Conservation (phyloP, 1,284 basidiomycete species). For the Ustilago lituana region DNA sequence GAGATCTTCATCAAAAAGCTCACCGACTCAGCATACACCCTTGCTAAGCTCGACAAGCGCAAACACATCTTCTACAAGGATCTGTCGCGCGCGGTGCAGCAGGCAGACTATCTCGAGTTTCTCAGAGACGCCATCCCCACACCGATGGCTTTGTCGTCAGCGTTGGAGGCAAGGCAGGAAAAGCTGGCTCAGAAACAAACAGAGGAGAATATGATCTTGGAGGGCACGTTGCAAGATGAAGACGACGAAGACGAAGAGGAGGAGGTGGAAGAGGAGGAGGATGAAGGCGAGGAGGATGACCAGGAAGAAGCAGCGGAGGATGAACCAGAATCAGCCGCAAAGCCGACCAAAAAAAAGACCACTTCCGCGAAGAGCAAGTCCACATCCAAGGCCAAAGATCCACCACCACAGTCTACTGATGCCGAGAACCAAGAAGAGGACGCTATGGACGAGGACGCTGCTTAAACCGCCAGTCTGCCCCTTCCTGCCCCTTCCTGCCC, state of each 20-base stretch:
- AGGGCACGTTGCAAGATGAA: slow-evolving; percentile 35
- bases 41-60: slow-evolving; percentile 57
- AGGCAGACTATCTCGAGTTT: slow-evolving; percentile 54
- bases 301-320: slow-evolving; percentile 3
- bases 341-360: slow-evolving; percentile 15
- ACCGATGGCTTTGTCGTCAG: slow-evolving; percentile 43
- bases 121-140: slow-evolving; percentile 53
- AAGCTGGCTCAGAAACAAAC: slow-evolving; percentile 33
- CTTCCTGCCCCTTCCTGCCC: background rate
- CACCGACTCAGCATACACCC: slow-evolving; percentile 54
- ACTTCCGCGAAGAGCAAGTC: slow-evolving; percentile 21
- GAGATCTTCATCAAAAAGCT: slow-evolving; percentile 58
- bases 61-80: slow-evolving; percentile 59
- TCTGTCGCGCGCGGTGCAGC: slow-evolving; percentile 54
- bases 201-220: slow-evolving; percentile 41
- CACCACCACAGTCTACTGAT: background rate
- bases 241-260: slow-evolving; percentile 24
- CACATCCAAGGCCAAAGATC: background rate
- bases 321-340: background rate
- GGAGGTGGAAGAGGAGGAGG: slow-evolving; percentile 28
- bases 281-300: slow-evolving; percentile 9
- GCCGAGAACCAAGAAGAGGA: background rate
- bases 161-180: slow-evolving; percentile 43
- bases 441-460: slow-evolving; percentile 37
- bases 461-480: background rate